Conservation (phyloP, 2,329 filamentous ascomycete species). For the Mycogone perniciosa region DNA sequence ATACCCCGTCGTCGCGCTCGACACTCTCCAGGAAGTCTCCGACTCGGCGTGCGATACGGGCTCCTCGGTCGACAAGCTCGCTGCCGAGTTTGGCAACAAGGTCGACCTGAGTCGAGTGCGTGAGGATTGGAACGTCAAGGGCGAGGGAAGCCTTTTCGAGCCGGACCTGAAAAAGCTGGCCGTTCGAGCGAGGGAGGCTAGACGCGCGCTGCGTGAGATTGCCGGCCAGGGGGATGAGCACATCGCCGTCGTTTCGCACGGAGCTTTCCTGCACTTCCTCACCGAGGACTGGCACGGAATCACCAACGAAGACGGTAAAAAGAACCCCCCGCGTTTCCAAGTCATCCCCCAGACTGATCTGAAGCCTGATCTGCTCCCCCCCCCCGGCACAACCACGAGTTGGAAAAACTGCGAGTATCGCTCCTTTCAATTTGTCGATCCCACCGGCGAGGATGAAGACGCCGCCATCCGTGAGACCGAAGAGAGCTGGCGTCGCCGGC, state of each 20-base stretch:
- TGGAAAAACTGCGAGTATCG: slow-evolving; percentile 71
- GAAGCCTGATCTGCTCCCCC: neutral
- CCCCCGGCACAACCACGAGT: slow-evolving; percentile 51
- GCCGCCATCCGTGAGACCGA: slow-evolving; percentile 43
- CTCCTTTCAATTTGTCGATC: slow-evolving; percentile 57
- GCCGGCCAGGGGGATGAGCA: slow-evolving; percentile 46
- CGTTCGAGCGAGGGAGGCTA: slow-evolving; percentile 52
- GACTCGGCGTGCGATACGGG: slow-evolving; percentile 72
- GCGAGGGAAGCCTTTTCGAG: slow-evolving; percentile 35
- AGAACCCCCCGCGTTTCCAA: neutral
- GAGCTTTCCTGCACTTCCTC: slow-evolving; percentile 77
- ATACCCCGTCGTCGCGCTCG: slow-evolving; percentile 56
- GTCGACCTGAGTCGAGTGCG: slow-evolving; percentile 60
- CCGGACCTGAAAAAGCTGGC: slow-evolving; percentile 49
- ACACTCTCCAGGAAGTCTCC: slow-evolving; percentile 73
- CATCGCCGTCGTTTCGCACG: slow-evolving; percentile 73
- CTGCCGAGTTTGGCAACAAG: slow-evolving; percentile 51
- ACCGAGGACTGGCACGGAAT: slow-evolving; percentile 73
- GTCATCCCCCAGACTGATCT: slow-evolving; percentile 2
- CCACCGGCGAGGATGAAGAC: slow-evolving; percentile 41
- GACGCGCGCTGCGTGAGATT: slow-evolving; percentile 50
- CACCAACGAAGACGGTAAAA: slow-evolving; percentile 9
- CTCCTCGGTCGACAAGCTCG: slow-evolving; percentile 47
- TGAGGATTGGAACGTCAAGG: slow-evolving; percentile 67
- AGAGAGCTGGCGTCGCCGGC: slow-evolving; percentile 40